These are phyloP conservation scores for Penicillium sp. DNA, from an alignment of 2,329 filamentous ascomycete species.

Conservation along the genomic window DNA sequence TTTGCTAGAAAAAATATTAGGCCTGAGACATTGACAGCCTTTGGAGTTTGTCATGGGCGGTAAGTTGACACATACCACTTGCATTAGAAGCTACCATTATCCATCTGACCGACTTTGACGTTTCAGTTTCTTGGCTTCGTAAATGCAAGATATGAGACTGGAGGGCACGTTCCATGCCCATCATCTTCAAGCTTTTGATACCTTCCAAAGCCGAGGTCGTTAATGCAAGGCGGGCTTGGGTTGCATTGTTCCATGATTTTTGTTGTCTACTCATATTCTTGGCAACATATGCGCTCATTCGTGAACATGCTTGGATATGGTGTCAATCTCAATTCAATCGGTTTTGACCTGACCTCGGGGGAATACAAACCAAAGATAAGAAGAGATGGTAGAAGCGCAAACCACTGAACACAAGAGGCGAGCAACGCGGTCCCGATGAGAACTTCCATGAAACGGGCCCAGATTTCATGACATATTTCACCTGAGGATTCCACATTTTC, in stretches of 20 bases:
- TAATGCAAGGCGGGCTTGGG: constrained; percentile 1
- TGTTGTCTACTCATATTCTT: constrained; percentile 2
- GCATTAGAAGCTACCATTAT: constrained; percentile 4
- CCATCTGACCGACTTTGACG: background rate
- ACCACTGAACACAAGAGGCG: background rate
- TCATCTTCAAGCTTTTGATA: constrained; percentile 4
- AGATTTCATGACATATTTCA: background rate
- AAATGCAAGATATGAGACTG: background rate
- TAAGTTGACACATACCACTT: constrained; percentile 5
- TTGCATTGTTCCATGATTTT: constrained; percentile 2
- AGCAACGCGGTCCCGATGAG: background rate
- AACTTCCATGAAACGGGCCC: background rate
- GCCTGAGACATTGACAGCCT: background rate
- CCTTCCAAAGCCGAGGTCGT: background rate
- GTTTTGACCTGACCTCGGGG: background rate
- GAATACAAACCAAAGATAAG: background rate
- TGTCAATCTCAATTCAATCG: background rate
- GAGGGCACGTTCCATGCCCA: constrained; percentile 1
- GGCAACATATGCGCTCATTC: constrained; percentile 6
- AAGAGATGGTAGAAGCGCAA: background rate
- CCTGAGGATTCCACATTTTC: background rate
- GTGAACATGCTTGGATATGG: background rate
- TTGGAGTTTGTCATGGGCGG: background rate
- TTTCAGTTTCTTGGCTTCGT: background rate
- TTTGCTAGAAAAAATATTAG: background rate